Evolutionary conservation across 768 basidiomycete genomes (phyloP), one percentile per base, ranked within the genome.

Genomic region (Arthromyces matolae): DNA sequence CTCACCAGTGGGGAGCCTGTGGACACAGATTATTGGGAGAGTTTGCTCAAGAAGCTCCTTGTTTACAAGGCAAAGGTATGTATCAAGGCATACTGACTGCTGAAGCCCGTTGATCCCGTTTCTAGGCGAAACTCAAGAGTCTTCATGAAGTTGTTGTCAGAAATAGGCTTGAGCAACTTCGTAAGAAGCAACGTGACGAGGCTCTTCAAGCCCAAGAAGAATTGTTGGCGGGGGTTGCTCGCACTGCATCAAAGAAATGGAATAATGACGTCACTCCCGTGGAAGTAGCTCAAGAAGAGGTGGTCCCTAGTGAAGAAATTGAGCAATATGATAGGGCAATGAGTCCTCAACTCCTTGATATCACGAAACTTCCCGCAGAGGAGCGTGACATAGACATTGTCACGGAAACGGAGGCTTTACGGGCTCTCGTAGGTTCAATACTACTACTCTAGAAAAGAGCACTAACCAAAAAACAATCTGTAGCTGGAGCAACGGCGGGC

Each of bases 21-120:
- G 28, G 96, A 99, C 66, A 89, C 84, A 9, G 96, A 99, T 65
- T 99, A 98, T 62, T 99, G 96, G 96, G 96, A 98, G 67, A 77
- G 82, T 38, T 69, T 99, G 7, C 67, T 98, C 47, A 89, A 93
- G 66, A 96, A 89, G 64, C 66, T 99, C 27, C 72, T 97, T 19
- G 95, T 98, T 3, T 96, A 91, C 86, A 98, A 98, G 70, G 89
- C 96, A 18, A 97, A 97, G 74, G 93, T 92, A 56, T 13, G n/a
- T 39, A 8, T 5, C 12, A 16, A 6, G 16, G 23, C 29, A 27
- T 7, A 5, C 14, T 32, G 23, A 12, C 8, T 4, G 14, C 22
- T 16, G 20, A 24, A 48, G 23, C 13, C 31, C 33, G 13, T 24
- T 33, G 51, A n/a, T 54, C 41, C 45, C 48, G 49, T 28, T 47